These are phyloP conservation scores for Soucietia sequanensis DNA, from an alignment of 805 yeast species.

Conservation along the genomic window DNA sequence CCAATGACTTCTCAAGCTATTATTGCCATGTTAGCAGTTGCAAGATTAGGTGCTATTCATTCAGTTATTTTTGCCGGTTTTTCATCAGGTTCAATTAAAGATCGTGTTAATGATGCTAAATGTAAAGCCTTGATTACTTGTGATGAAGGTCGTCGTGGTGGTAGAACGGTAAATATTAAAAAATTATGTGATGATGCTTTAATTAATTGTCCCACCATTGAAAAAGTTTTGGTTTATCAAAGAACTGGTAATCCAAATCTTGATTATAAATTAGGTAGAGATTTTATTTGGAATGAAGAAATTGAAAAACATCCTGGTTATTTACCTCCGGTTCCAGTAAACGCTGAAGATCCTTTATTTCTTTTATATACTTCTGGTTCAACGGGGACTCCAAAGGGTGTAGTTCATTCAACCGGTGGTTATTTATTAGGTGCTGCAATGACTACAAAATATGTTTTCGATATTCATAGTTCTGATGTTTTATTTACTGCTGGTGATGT, in stretches of 20 bases:
- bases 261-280: slow-evolving; percentile 55
- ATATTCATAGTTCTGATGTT: slow-evolving; percentile 69
- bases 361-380: slow-evolving; percentile 84
- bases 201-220: slow-evolving; percentile 61
- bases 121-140: slow-evolving; percentile 74
- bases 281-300: slow-evolving; percentile 77
- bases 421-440: slow-evolving; percentile 70
- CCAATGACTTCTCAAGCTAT: slow-evolving; percentile 87
- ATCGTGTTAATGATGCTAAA: slow-evolving; percentile 69
- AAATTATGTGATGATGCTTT: slow-evolving; percentile 82
- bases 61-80: slow-evolving; percentile 87
- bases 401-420: slow-evolving; percentile 79
- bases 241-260: slow-evolving; percentile 65
- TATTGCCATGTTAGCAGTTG: slow-evolving; percentile 71
- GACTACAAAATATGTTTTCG: slow-evolving; percentile 75
- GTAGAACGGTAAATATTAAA: slow-evolving; percentile 76
- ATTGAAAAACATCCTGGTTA: slow-evolving; percentile 63
- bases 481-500: slow-evolving; percentile 88
- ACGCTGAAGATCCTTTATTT: slow-evolving; percentile 79
- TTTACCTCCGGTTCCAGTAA: slow-evolving; percentile 70
- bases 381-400: slow-evolving; percentile 88
- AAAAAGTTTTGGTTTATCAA: slow-evolving; percentile 67
- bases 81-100: slow-evolving; percentile 67
- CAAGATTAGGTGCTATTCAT: slow-evolving; percentile 80
- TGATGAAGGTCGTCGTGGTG: slow-evolving; percentile 83